Evolutionary conservation across 2,329 filamentous ascomycete genomes (phyloP).

Genomic region (Whalleya microplaca): DNA sequence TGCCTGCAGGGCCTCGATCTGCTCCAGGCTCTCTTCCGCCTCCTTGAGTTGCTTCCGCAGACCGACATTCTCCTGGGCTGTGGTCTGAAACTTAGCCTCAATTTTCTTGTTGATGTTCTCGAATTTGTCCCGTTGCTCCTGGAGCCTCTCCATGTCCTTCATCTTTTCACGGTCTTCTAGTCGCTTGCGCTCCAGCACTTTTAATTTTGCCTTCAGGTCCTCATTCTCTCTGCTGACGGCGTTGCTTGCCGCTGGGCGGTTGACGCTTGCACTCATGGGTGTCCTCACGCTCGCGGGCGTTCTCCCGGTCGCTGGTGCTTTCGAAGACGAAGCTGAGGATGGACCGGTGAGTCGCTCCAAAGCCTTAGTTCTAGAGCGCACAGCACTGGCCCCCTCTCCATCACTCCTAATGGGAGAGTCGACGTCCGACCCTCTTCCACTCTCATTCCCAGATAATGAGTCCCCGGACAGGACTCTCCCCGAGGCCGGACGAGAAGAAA

Average conservation of each 20-base stretch:
- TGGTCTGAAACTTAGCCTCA: conserved; percentile 83
- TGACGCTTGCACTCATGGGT: neutral
- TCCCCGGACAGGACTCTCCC: conserved; percentile 52
- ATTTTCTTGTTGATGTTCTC: conserved; percentile 88
- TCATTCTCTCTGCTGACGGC: conserved; percentile 72
- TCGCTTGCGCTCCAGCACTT: conserved; percentile 85
- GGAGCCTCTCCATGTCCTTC: conserved; percentile 75
- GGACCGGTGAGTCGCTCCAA: conserved; percentile 53
- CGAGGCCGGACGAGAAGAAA: conserved; percentile 45
- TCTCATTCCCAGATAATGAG: conserved; percentile 48
- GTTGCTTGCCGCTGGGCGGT: conserved; percentile 49
- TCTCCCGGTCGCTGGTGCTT: conserved; percentile 34
- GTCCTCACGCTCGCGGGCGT: conserved; percentile 33
- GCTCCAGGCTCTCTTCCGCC: conserved; percentile 68
- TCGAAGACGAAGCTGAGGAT: conserved; percentile 39
- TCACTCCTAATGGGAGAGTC: conserved; percentile 56
- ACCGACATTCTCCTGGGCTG: conserved; percentile 78
- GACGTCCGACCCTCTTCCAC: conserved; percentile 42
- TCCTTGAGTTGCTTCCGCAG: conserved; percentile 80
- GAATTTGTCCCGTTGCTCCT: conserved; percentile 76
- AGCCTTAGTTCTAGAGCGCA: conserved; percentile 52
- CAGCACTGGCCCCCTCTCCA: conserved; percentile 56
- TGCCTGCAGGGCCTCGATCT: conserved; percentile 73
- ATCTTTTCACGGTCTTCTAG: conserved; percentile 84
- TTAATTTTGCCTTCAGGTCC: conserved; percentile 84